A percentile compares a stretch with the other conserved stretches of the same genome.
Evolutionary conservation across 345 rosid genomes (phyloP).

Genomic region (Passiflora organensis): DNA sequence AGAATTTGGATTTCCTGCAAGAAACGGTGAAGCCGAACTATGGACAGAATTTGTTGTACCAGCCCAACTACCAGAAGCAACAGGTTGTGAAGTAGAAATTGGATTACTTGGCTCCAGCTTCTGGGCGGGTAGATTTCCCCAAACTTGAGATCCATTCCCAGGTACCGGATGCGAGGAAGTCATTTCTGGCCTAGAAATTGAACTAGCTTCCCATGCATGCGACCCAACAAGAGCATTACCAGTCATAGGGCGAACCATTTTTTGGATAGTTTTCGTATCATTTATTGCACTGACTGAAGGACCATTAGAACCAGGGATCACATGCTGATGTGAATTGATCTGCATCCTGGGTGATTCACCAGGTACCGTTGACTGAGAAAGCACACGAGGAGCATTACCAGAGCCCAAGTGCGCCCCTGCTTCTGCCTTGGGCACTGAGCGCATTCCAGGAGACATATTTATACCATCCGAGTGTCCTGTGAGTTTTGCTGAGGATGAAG

Average conservation of each 20-base stretch:
- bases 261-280: constrained; percentile 45
- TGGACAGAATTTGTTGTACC: constrained; percentile 39
- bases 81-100: constrained; percentile 22
- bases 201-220: constrained; percentile 41
- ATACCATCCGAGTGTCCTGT: constrained; percentile 11
- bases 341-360: constrained; percentile 35
- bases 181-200: constrained; percentile 39
- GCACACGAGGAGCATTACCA: constrained; percentile 30
- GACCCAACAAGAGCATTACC: constrained; percentile 25
- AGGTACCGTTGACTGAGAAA: constrained; percentile 24
- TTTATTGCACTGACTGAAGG: constrained; percentile 23
- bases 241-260: constrained; percentile 39
- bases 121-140: constrained; percentile 48
- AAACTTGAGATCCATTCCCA: constrained; percentile 38
- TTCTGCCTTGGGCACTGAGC: constrained; percentile 35
- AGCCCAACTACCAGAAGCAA: constrained; percentile 37
- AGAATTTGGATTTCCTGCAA: constrained; percentile 28
- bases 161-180: constrained; percentile 30
- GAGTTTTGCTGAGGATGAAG: constrained; percentile 20
- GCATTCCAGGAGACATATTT: constrained; percentile 27
- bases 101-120: constrained; percentile 32
- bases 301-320: constrained; percentile 12
- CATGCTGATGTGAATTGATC: constrained; percentile 30
- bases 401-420: constrained; percentile 30
- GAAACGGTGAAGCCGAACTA: constrained; percentile 31